These are phyloP conservation scores for Penicillium janthinellum DNA, from an alignment of 2,329 filamentous ascomycete species.

Conservation along the genomic window DNA sequence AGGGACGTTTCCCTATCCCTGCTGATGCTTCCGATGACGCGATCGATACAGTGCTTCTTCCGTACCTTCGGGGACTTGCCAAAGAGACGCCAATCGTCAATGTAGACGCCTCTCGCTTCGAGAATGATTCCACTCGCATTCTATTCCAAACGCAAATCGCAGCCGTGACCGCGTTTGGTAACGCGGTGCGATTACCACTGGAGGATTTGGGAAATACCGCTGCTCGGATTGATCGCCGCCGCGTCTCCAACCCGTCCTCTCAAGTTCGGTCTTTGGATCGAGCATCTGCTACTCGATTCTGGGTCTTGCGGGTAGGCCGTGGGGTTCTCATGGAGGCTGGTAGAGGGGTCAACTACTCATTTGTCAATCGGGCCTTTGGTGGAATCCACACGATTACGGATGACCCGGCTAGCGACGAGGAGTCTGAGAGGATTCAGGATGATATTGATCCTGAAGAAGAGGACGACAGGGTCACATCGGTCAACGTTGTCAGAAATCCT, in stretches of 20 bases:
- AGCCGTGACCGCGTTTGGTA: slow-evolving; percentile 60
- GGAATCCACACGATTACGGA: slow-evolving; percentile 53
- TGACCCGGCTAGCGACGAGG: slow-evolving; percentile 38
- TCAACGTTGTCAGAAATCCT: slow-evolving; percentile 31
- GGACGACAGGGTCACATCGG: slow-evolving; percentile 45
- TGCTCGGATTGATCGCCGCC: slow-evolving; percentile 27
- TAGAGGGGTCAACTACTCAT: slow-evolving; percentile 57
- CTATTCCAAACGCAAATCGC: slow-evolving; percentile 56
- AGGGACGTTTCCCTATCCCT: slow-evolving; percentile 55
- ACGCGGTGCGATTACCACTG: slow-evolving; percentile 56
- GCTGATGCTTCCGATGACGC: slow-evolving; percentile 53
- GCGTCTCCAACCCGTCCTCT: slow-evolving; percentile 21
- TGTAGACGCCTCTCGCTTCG: slow-evolving; percentile 61
- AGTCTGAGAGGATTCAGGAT: slow-evolving; percentile 50
- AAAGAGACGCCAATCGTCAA: slow-evolving; percentile 54
- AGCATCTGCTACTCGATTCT: slow-evolving; percentile 50
- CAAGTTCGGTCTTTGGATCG: slow-evolving; percentile 38
- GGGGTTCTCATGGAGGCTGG: slow-evolving; percentile 61
- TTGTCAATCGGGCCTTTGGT: slow-evolving; percentile 63
- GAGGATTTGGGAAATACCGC: slow-evolving; percentile 51
- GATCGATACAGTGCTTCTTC: slow-evolving; percentile 60
- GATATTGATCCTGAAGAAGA: slow-evolving; percentile 52
- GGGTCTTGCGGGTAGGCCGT: slow-evolving; percentile 62
- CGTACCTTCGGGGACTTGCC: slow-evolving; percentile 60
- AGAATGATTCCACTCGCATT: slow-evolving; percentile 55